Conservation (phyloP, 1,139 yeast species). For the Blastobotrys aristatus region DNA sequence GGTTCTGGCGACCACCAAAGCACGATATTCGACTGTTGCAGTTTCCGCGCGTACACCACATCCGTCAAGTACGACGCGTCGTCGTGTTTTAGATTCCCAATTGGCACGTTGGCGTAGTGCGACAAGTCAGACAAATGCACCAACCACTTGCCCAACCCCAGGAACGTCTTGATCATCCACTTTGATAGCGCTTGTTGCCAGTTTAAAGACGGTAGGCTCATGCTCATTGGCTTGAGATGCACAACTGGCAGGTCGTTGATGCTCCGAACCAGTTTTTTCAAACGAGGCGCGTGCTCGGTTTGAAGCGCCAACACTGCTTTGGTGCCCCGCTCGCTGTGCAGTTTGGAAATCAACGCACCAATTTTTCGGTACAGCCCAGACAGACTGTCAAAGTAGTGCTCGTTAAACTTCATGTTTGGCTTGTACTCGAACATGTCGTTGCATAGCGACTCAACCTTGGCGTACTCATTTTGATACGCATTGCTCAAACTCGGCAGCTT, state of each 20-base stretch:
- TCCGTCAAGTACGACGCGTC: slow-evolving; percentile 78
- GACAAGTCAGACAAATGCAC: slow-evolving; percentile 62
- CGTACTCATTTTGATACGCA: slow-evolving; percentile 43
- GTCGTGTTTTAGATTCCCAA: slow-evolving; percentile 76
- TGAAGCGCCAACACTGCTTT: slow-evolving; percentile 66
- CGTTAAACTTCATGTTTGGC: slow-evolving; percentile 21
- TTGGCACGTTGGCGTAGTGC: slow-evolving; percentile 71
- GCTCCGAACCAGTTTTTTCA: slow-evolving; percentile 30
- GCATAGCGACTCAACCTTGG: slow-evolving; percentile 5
- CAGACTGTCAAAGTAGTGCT: slow-evolving; percentile 16
- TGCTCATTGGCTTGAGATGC: slow-evolving; percentile 50
- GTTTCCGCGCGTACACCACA: slow-evolving; percentile 75
- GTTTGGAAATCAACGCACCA: slow-evolving; percentile 45
- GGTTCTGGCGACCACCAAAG: slow-evolving; percentile 93
- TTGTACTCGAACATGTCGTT: slow-evolving; percentile 30
- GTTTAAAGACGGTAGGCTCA: slow-evolving; percentile 66
- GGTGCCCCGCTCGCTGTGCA: slow-evolving; percentile 65
- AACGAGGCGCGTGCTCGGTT: slow-evolving; percentile 52
- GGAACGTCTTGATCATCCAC: slow-evolving; percentile 62
- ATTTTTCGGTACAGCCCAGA: slow-evolving; percentile 27
- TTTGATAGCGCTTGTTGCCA: slow-evolving; percentile 79
- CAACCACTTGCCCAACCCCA: slow-evolving; percentile 73
- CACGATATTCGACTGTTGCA: slow-evolving; percentile 60
- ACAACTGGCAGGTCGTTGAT: slow-evolving; percentile 58
- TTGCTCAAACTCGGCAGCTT: slow-evolving; percentile 54